Base-by-base conservation (phyloP, 2,329 filamentous ascomycete species). In the Epichloe scottii region DNA sequence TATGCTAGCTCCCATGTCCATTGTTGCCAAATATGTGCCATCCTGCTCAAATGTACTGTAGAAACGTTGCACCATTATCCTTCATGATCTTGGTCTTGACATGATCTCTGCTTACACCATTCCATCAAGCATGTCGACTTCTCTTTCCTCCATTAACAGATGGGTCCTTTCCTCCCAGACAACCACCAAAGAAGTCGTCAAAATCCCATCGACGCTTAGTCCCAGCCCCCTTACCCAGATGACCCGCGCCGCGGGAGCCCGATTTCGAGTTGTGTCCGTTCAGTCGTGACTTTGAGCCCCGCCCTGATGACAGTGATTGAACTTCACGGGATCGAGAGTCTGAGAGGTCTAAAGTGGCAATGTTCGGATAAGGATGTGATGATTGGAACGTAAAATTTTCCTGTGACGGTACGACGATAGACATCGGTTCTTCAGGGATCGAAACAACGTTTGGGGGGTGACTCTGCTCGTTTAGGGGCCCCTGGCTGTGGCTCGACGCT, bases 151-250 rank as follows among this genome's bases (percentile, higher is more conserved):
- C 65, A 33, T 67, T 68, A 14, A 73, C 71, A 56, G 76, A 76
- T 35, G 72, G 63, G 54, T 87, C 84, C 61, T 84, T 84, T 42
- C 78, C 78, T 53, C 76, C 76, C 48, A 85, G 64, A 56, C 79
- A 81, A 49, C 80, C 79, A 7, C 88, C 85, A 62, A 89, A 89
- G 50, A 89, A 82, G 60, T 90, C 86, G 23, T 81, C 79, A 59
- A 87, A 77, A 58, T 86, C 84, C 58, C 87, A 76, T 59, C 85
- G 79, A 41, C 86, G 77, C 66, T 91, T 91, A 58, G 81, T 76
- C 2, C 86, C 86, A 8, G 84, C 79, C 6, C 79, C 81, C 53
- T 76, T 76, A 4, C 81, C 81, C 8, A 87, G 68, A 46, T 76
- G 72, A 56, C 65, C 59, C 17, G 59, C 59, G 49, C 63, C 55